These are phyloP conservation scores for Penstemon newberryi DNA, from an alignment of 257 asterid species.

Conservation along the genomic window DNA sequence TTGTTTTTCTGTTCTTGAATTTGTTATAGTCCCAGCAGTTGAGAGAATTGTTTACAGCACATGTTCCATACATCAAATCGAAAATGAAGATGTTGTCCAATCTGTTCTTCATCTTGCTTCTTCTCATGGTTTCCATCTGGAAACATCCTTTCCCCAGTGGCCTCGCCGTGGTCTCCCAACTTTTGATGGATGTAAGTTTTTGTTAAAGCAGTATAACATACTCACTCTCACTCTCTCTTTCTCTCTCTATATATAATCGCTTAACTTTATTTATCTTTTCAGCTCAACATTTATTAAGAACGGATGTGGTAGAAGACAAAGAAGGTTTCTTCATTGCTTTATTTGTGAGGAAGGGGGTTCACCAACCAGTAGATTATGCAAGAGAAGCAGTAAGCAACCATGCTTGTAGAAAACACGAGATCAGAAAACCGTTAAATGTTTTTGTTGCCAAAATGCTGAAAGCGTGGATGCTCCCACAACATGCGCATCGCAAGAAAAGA, in stretches of 20 bases:
- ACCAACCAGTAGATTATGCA: neutral
- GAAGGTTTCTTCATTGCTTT: conserved; percentile 92
- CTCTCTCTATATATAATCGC: too few relatives aligned
- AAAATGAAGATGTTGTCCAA: conserved; percentile 80
- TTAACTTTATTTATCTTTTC: conserved; percentile 12
- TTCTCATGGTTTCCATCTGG: conserved; percentile 69
- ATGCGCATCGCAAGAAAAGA: neutral
- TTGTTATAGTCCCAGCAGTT: conserved; percentile 67
- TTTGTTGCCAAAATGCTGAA: conserved; percentile 42
- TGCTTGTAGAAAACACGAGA: neutral
- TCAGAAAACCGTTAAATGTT: conserved; percentile 24
- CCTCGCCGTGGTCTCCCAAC: conserved; percentile 89
- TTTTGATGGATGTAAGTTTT: conserved; percentile 67
- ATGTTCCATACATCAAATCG: conserved; percentile 79
- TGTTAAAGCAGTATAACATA: neutral
- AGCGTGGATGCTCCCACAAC: conserved; percentile 1
- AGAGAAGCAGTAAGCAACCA: neutral
- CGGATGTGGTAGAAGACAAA: conserved; percentile 58
- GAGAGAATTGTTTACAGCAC: conserved; percentile 94
- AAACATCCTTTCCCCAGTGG: conserved; percentile 67
- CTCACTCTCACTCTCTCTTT: neutral
- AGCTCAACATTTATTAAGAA: conserved; percentile 74
- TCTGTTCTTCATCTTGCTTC: conserved; percentile 71
- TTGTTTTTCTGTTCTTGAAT: neutral
- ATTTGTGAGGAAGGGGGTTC: conserved; percentile 43